phyloP scores from a whole-genome alignment of 139 green algal genomes.

The Coccomyxa sp. region DNA sequence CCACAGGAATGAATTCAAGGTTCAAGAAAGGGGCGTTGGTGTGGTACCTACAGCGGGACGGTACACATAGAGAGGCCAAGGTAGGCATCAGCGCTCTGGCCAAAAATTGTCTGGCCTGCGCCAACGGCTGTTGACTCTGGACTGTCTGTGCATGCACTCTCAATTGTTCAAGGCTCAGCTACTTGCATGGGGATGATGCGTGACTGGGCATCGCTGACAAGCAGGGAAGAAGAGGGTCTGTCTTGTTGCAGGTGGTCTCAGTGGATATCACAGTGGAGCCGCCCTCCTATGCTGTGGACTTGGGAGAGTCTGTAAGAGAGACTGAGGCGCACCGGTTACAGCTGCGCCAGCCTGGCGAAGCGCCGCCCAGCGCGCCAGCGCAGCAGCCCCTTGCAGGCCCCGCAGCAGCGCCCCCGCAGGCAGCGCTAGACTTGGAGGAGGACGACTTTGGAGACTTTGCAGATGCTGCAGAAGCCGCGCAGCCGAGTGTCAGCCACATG shows the following conservation, averaged over 20 bases:
- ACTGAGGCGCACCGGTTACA: slow-evolving; percentile 14
- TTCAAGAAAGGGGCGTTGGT: background rate
- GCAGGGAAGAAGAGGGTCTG: background rate
- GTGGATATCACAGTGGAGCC: slow-evolving; percentile 19
- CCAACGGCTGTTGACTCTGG: too few relatives aligned
- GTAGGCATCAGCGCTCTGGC: background rate
- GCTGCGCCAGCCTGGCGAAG: background rate
- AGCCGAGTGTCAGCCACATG: too few relatives aligned
- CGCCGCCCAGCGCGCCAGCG: background rate
- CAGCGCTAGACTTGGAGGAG: background rate
- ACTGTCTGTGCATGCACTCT: background rate
- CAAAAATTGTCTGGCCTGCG: too few relatives aligned
- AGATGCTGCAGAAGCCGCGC: background rate
- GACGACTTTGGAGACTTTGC: slow-evolving; percentile 20
- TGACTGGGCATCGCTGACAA: too few relatives aligned
- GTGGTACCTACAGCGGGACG: background rate
- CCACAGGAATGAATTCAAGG: too few relatives aligned
- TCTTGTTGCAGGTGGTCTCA: slow-evolving; percentile 6
- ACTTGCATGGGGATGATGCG: background rate
- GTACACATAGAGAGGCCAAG: background rate
- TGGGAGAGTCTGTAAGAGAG: slow-evolving; percentile 9
- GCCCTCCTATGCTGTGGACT: slow-evolving; percentile 12
- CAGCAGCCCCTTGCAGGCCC: background rate
- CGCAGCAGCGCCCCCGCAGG: too few relatives aligned
- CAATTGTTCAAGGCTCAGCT: background rate